A percentile compares a stretch with the other conserved stretches of the same genome.
Evolutionary conservation across 495 filamentous ascomycete genomes (phyloP).

Genomic region (Rostrohypoxylon terebratum): DNA sequence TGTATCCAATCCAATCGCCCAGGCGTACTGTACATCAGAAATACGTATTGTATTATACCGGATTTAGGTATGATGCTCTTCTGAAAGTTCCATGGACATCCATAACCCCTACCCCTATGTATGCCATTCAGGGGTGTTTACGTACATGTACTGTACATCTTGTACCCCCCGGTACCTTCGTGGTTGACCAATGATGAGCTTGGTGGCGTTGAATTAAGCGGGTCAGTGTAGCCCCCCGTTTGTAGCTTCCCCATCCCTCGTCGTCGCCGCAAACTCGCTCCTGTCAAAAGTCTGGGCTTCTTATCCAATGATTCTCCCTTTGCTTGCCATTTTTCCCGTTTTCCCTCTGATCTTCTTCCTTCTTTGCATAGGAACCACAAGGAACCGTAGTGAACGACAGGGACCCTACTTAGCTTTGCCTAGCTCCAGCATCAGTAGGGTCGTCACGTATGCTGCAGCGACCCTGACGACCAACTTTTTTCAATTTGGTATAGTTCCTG

Average conservation of each 20-base stretch:
- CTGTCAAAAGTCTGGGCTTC: constrained; percentile 33
- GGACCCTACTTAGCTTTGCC: constrained; percentile 1
- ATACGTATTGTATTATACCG: constrained; percentile 18
- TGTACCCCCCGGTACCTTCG: background rate
- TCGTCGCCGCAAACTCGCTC: constrained; percentile 41
- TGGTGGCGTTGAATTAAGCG: constrained; percentile 34
- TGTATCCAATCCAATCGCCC: constrained; percentile 6
- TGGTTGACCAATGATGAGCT: constrained; percentile 2
- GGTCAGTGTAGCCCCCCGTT: constrained; percentile 16
- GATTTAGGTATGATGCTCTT: background rate
- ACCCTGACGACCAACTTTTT: constrained; percentile 35
- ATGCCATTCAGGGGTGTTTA: constrained; percentile 7
- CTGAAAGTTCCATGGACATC: background rate
- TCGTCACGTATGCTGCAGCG: constrained; percentile 38
- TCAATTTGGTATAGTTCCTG: background rate
- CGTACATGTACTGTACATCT: constrained; percentile 18
- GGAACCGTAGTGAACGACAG: constrained; percentile 21
- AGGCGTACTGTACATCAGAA: constrained; percentile 10
- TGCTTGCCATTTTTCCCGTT: constrained; percentile 25
- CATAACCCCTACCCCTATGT: constrained; percentile 7
- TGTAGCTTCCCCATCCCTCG: constrained; percentile 28
- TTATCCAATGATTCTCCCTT: constrained; percentile 32
- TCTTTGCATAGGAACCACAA: constrained; percentile 26
- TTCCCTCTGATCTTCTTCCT: constrained; percentile 42
- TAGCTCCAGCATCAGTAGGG: constrained; percentile 21